phyloP scores from a whole-genome alignment of 768 basidiomycete genomes.

The Rubroboletus satanas region DNA sequence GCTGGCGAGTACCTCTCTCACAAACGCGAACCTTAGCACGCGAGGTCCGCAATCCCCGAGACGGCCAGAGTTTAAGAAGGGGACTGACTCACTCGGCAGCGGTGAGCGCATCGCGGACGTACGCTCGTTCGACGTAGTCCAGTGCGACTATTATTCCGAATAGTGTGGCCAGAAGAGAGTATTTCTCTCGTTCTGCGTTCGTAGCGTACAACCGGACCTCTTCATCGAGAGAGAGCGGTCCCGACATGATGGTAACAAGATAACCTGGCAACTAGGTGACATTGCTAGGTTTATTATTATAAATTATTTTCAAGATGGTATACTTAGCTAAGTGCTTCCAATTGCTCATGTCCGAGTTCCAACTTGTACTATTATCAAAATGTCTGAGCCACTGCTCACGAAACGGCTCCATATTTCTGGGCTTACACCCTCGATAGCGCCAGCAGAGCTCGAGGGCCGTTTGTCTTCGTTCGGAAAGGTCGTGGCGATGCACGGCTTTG shows the following conservation, averaged over 20 bases:
- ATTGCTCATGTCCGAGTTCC: background rate
- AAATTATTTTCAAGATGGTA: background rate
- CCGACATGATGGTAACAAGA: conserved; percentile 27
- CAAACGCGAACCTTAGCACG: conserved; percentile 6
- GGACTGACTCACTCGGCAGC: conserved; percentile 81
- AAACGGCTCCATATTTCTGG: conserved; percentile 76
- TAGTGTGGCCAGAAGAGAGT: conserved; percentile 82
- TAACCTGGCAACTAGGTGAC: background rate
- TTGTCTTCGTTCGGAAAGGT: conserved; percentile 68
- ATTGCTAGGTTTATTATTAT: background rate
- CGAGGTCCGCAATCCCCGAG: background rate
- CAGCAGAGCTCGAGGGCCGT: conserved; percentile 52
- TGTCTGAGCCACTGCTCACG: conserved; percentile 30
- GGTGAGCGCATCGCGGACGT: conserved; percentile 88
- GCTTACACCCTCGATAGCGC: conserved; percentile 60
- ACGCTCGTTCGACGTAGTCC: conserved; percentile 94
- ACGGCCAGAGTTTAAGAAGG: background rate
- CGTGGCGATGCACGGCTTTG: conserved; percentile 66
- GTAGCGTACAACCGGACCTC: conserved; percentile 85
- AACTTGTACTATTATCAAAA: background rate
- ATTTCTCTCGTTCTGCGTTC: conserved; percentile 86
- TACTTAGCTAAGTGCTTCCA: conserved; percentile 30
- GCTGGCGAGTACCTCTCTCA: conserved; percentile 89
- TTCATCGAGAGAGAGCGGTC: conserved; percentile 69
- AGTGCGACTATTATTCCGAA: conserved; percentile 89